These are phyloP conservation scores for Deinandra increscens DNA, from an alignment of 129 eudicot genomes.

Conservation along the genomic window DNA sequence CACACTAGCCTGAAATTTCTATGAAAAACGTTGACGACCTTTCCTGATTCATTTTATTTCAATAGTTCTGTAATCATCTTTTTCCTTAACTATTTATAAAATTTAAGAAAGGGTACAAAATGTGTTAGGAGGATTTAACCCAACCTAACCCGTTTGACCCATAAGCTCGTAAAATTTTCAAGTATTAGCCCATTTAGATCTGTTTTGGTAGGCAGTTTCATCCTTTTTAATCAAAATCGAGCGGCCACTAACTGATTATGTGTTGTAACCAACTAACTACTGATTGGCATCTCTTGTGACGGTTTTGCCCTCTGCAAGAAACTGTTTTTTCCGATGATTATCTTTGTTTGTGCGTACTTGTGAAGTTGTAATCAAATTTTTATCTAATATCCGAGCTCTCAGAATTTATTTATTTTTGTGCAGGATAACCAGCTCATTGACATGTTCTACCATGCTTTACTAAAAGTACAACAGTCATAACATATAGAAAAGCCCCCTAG, in stretches of 20 bases:
- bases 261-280: background rate
- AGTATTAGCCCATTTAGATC: too few relatives aligned
- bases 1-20: background rate
- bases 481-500: constrained; percentile 13
- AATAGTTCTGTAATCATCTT: too few relatives aligned
- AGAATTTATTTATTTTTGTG: background rate
- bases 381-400: background rate
- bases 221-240: background rate
- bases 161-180: too few relatives aligned
- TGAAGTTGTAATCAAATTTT: too few relatives aligned
- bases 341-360: background rate
- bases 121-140: too few relatives aligned
- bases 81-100: too few relatives aligned
- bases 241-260: background rate
- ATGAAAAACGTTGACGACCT: too few relatives aligned
- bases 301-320: background rate
- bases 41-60: too few relatives aligned
- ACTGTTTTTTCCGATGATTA: too few relatives aligned
- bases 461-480: constrained; percentile 57
- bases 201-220: too few relatives aligned
- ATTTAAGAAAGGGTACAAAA: too few relatives aligned
- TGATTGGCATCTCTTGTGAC: background rate
- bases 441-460: constrained; percentile 67
- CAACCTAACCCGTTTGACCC: too few relatives aligned
- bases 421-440: constrained; percentile 83